Base-by-base conservation (phyloP, 331 rosid species). In the Quercus phellos region DNA sequence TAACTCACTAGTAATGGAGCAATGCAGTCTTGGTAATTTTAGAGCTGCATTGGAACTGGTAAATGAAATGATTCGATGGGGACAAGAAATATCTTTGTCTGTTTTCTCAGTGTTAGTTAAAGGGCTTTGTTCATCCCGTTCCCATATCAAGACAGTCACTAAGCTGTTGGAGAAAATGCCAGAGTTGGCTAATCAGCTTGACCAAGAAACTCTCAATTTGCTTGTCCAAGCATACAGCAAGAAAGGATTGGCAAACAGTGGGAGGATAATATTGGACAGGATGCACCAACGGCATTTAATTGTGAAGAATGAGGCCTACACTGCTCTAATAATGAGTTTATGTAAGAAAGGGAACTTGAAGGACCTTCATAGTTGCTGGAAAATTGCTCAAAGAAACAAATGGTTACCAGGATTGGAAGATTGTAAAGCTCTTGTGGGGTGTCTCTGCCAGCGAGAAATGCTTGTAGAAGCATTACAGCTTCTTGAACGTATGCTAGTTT, bases 31-130 rank as follows among this genome's bases (percentile, higher is more conserved):
- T 30, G 81, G 87, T 70, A 87, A 94, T 79, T 74, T 55, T 14
- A 85, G 85, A 74, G 53, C 71, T 79, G 92, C 91, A 16, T 63
- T 90, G 79, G 5, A 53, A 61, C 84, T 92, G 86, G 88, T 79
- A 13, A 85, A 85, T 30, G 90, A 90, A 87, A 89, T 88, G 91
- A 83, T 66, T 79, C 68, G 76, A 68, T 92, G 97, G 99, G 99
- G 97, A 5, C 97, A 94, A 80, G 90, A 89, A 83, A 74, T 92
- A 68, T 75, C 88, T 50, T 73, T 86, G 76, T 79, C 87, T 6
- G 85, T 82, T 50, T 85, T 85, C 71, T 85, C 87, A 6, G 76
- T 43, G 55, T 76, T 92, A 81, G 89, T 92, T 70, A 85, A 78
- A 56, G 77, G 74, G 63, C 87, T 89, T 50, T 92, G 85, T 83